Base-by-base conservation (phyloP, 495 filamentous ascomycete species). In the Penicillium ucsense region DNA sequence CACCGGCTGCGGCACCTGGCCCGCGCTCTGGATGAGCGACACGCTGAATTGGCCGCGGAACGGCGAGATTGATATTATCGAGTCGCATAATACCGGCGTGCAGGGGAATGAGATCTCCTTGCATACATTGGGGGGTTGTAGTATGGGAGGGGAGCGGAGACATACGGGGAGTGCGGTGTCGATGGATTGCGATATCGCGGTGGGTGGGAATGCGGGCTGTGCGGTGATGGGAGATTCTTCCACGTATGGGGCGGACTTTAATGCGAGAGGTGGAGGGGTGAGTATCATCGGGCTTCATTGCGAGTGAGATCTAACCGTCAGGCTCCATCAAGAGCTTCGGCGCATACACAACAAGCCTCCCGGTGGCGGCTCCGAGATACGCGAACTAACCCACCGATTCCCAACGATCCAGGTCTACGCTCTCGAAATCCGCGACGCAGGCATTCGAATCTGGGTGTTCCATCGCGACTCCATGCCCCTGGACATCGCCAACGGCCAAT, bases 21-120 rank as follows among this genome's bases (percentile, higher is more conserved):
- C 75, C 0, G 77, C 77, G 0, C 75, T 86, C 20, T 85, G 82
- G 82, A 60, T 84, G 6, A 79, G 79, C 1, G 81, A 76, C 10
- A 73, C 76, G 0, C 56, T 67, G 11, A 73, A 77, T 33, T 85
- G 82, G 82, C 82, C 82, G 0, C 43, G 33, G 0, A 72, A 75
- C 38, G 74, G 74, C 6, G 74, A 77, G 49, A 76, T 77, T 29
- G 74, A 77, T 50, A 53, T 76, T 11, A 45, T 77, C 7, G 74
- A 77, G 47, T 56, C 68, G 6, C 64, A 63, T 28, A 77, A 77
- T 35, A 53, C 60, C 8, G 74, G 59, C 9, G 68, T 63, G 0
- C 57, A 65, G 32, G 76, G 76, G 2, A 73, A 73, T 41, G 64
- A 66, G 28, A 62, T 73, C 32, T 71, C 71, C 1, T 52, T 77